A percentile compares a stretch with the other conserved stretches of the same genome.
Conservation (phyloP, 78 protist species). For the Dictyostelium capitatum region DNA sequence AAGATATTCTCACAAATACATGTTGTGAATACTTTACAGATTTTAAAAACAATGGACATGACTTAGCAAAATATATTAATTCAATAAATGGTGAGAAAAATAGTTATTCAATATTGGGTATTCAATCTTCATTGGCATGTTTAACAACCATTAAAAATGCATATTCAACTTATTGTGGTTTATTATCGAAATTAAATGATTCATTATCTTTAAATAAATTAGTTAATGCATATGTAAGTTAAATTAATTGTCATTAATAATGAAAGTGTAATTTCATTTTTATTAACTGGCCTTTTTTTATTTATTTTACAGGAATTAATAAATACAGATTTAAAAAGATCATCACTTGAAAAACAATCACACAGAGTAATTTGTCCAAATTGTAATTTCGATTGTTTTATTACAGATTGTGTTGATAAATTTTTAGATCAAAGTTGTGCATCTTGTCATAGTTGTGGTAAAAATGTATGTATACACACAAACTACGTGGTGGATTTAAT, state of each 20-base stretch:
- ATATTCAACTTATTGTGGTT: neutral
- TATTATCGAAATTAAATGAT: too few relatives aligned
- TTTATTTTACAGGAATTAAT: neutral
- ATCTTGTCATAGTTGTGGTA: neutral
- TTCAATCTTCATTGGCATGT: neutral
- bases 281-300: too few relatives aligned
- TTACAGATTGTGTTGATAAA: neutral
- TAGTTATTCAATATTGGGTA: neutral
- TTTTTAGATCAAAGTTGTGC: neutral
- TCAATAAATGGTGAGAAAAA: too few relatives aligned
- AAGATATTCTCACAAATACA: neutral
- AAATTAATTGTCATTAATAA: too few relatives aligned
- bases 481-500: too few relatives aligned
- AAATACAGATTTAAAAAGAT: neutral
- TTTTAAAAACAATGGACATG: too few relatives aligned
- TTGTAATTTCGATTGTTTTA: neutral
- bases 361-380: neutral
- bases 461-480: conserved; percentile 5
- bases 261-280: too few relatives aligned
- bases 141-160: neutral
- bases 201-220: too few relatives aligned
- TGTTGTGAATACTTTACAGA: neutral
- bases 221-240: too few relatives aligned
- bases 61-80: too few relatives aligned
- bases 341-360: neutral